These are phyloP conservation scores for Lotmaria passim DNA, from an alignment of 208 protist species.

Conservation along the genomic window DNA sequence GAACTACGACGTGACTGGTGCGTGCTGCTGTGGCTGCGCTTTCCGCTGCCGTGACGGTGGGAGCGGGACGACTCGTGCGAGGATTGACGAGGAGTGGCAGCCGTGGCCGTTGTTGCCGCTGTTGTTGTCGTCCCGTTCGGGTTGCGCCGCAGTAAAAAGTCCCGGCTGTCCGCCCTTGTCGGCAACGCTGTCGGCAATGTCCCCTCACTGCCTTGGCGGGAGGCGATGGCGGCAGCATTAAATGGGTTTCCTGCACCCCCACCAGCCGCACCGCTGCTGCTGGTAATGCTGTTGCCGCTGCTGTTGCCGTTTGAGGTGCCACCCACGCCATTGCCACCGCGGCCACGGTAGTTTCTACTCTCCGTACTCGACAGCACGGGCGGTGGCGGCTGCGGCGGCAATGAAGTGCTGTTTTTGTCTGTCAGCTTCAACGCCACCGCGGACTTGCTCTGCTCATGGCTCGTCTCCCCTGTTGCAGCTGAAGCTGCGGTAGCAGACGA, in stretches of 20 bases:
- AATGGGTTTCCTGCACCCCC: neutral
- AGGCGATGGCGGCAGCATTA: constrained; percentile 7
- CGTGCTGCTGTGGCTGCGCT: neutral
- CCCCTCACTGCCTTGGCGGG: constrained; percentile 10
- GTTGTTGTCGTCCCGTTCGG: neutral
- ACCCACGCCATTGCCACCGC: neutral
- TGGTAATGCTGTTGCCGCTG: neutral
- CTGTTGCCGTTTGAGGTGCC: neutral
- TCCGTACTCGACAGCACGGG: constrained; percentile 18
- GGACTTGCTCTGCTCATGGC: neutral
- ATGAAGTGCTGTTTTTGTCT: constrained; percentile 6
- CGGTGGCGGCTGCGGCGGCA: constrained; percentile 25
- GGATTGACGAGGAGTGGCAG: constrained; percentile 1
- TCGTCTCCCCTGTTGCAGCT: neutral
- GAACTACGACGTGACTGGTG: constrained; percentile 2
- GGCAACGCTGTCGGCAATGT: constrained; percentile 15
- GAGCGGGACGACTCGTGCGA: constrained; percentile 1
- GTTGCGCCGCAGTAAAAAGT: constrained; percentile 21
- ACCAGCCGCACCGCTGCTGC: neutral
- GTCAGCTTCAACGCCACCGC: neutral
- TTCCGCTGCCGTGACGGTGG: neutral
- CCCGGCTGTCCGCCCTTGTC: constrained; percentile 31
- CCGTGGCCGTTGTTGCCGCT: constrained; percentile 2
- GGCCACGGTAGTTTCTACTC: constrained; percentile 9
- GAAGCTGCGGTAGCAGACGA: neutral